Base-by-base conservation (phyloP, 2,329 filamentous ascomycete species). In the Penicillium hesseltinei region DNA sequence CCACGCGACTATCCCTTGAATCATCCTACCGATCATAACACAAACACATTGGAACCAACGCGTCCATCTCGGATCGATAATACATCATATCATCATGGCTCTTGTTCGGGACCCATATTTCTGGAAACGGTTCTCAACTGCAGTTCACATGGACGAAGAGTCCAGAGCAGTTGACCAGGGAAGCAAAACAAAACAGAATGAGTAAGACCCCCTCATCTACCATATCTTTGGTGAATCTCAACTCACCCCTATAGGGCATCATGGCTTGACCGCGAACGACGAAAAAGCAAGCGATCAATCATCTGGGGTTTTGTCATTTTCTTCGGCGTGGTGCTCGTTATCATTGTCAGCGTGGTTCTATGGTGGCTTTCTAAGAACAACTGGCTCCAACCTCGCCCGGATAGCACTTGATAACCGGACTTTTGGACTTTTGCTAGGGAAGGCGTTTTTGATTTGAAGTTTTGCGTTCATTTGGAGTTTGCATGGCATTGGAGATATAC, bases 41-140 rank as follows among this genome's bases (percentile, higher is more conserved):
- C 21, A 27, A 56, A 39, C n/a, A 33, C 5, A 33, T 33, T 15
- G 31, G 11, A 33, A 48, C 21, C 45, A 33, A n/a, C 40, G 2
- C 10, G 27, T 38, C 31, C n/a, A 10, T 9, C n/a, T 19, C 25
- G 9, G 9, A 11, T 23, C 35, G 8, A 29, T 47, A 38, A 2
- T n/a, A 23, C 23, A 54, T 23, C 29, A n/a, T 25, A 25, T 25
- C 29, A 58, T 8, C 13, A 82, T 82, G 80, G 76, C 78, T n/a
- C 74, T 76, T 45, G 77, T 82, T 57, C 79, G 78, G 60, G 84
- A 86, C 66, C 83, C 83, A 25, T 77, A 76, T 48, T 86, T 86
- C 73, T 86, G 83, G 84, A 78, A 79, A 55, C 81, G 83, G 64
- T 86, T 86, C 75, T 83, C 81, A 58, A 71, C 77, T 50, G 84